phyloP scores from a whole-genome alignment of 2,329 filamentous ascomycete species.

The Beauveria medogensis region DNA sequence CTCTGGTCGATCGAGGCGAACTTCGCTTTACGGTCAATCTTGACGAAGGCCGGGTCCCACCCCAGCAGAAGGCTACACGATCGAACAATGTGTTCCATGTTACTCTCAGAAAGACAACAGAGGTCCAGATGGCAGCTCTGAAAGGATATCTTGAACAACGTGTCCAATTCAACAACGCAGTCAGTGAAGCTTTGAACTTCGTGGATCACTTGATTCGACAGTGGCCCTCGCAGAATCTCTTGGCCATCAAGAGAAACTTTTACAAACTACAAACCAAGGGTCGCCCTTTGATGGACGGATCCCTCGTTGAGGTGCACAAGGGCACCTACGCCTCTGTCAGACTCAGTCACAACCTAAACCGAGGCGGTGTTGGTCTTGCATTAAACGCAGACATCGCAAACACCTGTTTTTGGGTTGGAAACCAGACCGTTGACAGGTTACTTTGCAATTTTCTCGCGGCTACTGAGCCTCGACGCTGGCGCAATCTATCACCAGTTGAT shows the following conservation, averaged over 20 bases:
- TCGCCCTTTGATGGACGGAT: conserved; percentile 45
- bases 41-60: conserved; percentile 53
- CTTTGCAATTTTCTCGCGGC: conserved; percentile 26
- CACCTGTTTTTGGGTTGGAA: conserved; percentile 69
- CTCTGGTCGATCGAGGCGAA: conserved; percentile 36
- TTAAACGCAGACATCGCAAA: conserved; percentile 91
- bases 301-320: conserved; percentile 70
- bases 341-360: conserved; percentile 48
- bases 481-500: conserved; percentile 17
- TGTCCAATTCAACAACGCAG: conserved; percentile 52
- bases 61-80: conserved; percentile 19
- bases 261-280: conserved; percentile 51
- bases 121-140: conserved; percentile 60
- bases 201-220: conserved; percentile 84
- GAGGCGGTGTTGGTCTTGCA: conserved; percentile 55
- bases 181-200: conserved; percentile 80
- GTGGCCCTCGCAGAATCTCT: conserved; percentile 58
- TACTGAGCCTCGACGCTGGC: conserved; percentile 21
- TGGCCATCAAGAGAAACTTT: conserved; percentile 74
- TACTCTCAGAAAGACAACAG: conserved; percentile 55
- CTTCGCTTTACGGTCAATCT: conserved; percentile 60
- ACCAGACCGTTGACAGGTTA: conserved; percentile 31
- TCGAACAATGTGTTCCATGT: conserved; percentile 48
- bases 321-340: conserved; percentile 84
- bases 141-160: conserved; percentile 56